These are phyloP conservation scores for Perkinsela sp. DNA, from an alignment of 208 protist genomes.

Conservation along the genomic window DNA sequence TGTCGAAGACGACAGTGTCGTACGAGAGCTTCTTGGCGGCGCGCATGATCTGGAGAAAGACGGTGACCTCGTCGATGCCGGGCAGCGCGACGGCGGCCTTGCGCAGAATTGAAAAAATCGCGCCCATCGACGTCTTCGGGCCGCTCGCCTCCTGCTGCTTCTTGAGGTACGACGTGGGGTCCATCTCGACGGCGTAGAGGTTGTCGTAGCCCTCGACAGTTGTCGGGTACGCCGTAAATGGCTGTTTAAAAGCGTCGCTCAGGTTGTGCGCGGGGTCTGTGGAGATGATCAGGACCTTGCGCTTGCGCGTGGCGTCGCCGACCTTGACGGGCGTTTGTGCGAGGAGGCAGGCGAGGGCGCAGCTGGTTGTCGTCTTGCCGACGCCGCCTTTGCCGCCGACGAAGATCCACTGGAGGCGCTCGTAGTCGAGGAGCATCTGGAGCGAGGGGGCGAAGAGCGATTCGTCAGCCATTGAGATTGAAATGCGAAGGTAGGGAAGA, in stretches of 20 bases:
- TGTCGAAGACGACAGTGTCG: constrained; percentile 91
- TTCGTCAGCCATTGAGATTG: too few relatives aligned
- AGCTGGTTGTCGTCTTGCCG: constrained; percentile 83
- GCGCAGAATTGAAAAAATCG: constrained; percentile 15
- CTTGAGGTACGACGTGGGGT: constrained; percentile 19
- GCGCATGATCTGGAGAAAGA: constrained; percentile 80
- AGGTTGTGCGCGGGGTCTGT: constrained; percentile 97
- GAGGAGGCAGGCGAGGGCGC: constrained; percentile 63
- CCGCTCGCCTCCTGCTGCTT: not conserved
- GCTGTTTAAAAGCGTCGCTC: constrained; percentile 85
- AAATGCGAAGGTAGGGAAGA: too few relatives aligned
- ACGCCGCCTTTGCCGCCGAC: constrained; percentile 94
- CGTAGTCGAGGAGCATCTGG: constrained; percentile 10
- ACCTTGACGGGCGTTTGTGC: constrained; percentile 23
- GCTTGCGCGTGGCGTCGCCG: constrained; percentile 8
- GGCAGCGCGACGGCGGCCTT: constrained; percentile 39
- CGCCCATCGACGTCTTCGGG: constrained; percentile 9
- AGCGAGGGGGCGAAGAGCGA: constrained; percentile 14
- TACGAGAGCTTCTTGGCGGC: constrained; percentile 52
- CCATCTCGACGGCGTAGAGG: constrained; percentile 82
- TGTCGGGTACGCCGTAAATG: constrained; percentile 54
- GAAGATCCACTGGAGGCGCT: constrained; percentile 36
- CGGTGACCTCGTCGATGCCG: constrained; percentile 91
- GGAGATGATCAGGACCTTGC: constrained; percentile 80
- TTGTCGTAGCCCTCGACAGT: constrained; percentile 35